Evolutionary conservation across 805 yeast genomes (phyloP).

Genomic region (Hanseniaspora vineae): DNA sequence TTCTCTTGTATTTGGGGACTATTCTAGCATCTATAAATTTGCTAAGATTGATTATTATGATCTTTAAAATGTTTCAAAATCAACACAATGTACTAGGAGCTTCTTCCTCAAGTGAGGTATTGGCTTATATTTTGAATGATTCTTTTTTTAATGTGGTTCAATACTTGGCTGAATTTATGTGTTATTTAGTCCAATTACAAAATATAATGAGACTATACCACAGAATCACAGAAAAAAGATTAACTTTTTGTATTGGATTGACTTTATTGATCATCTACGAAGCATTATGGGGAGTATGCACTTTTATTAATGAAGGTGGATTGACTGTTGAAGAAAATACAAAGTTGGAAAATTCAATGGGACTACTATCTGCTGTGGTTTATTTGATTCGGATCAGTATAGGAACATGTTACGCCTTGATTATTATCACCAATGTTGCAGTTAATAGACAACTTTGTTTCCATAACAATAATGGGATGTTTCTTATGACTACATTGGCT

Average conservation of each 20-base stretch:
- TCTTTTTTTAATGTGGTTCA: conserved; percentile 42
- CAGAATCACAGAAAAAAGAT: conserved; percentile 54
- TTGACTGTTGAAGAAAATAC: conserved; percentile 14
- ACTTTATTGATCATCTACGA: conserved; percentile 43
- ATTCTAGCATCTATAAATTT: conserved; percentile 43
- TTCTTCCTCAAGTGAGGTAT: conserved; percentile 14
- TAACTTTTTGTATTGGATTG: conserved; percentile 47
- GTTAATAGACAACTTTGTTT: conserved; percentile 40
- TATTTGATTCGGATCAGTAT: conserved; percentile 63
- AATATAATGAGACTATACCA: conserved; percentile 55
- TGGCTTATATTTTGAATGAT: conserved; percentile 29
- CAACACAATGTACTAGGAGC: conserved; percentile 33
- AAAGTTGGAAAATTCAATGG: conserved; percentile 18
- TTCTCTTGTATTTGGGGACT: conserved; percentile 28
- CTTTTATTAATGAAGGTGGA: conserved; percentile 8
- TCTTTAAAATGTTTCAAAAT: conserved; percentile 31
- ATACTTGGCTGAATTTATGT: conserved; percentile 40
- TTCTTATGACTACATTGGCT: conserved; percentile 45
- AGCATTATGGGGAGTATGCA: conserved; percentile 54
- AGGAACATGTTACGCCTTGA: conserved; percentile 53
- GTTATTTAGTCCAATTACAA: conserved; percentile 60
- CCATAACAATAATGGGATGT: conserved; percentile 28
- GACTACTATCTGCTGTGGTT: conserved; percentile 59
- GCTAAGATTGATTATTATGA: conserved; percentile 33
- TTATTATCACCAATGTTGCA: conserved; percentile 42